A percentile compares a stretch with the other conserved stretches of the same genome.
These are phyloP conservation scores for Mycena maculata DNA, from an alignment of 768 basidiomycete genomes.

Conservation along the genomic window DNA sequence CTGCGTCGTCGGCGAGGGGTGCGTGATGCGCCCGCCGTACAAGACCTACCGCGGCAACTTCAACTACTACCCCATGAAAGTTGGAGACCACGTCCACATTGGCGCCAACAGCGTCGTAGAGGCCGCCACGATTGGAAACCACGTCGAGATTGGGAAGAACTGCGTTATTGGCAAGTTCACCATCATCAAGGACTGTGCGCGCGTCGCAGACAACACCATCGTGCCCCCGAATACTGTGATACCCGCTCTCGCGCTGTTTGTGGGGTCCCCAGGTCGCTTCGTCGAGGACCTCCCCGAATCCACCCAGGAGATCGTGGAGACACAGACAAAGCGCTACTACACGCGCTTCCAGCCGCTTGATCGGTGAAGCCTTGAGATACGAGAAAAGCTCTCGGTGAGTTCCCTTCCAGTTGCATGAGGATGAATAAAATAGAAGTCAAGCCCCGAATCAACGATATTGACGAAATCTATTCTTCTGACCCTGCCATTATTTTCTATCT, in stretches of 20 bases:
- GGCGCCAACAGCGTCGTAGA: slow-evolving; percentile 91
- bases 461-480: slow-evolving; percentile 32
- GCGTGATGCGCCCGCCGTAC: slow-evolving; percentile 90
- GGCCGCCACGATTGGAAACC: slow-evolving; percentile 93
- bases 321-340: slow-evolving; percentile 87
- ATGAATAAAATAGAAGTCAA: slow-evolving; percentile 43
- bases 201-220: slow-evolving; percentile 89
- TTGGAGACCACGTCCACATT: slow-evolving; percentile 95
- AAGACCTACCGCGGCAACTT: slow-evolving; percentile 92
- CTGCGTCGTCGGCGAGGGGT: slow-evolving; percentile 90
- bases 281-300: slow-evolving; percentile 91
- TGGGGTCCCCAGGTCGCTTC: slow-evolving; percentile 90
- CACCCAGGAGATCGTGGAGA: slow-evolving; percentile 91
- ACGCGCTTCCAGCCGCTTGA: slow-evolving; percentile 80
- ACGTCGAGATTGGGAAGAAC: slow-evolving; percentile 95
- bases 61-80: slow-evolving; percentile 98
- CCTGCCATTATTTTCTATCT: not conserved
- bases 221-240: slow-evolving; percentile 94
- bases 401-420: not conserved
- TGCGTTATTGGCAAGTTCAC: slow-evolving; percentile 97
- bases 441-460: slow-evolving; percentile 38
- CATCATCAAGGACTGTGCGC: slow-evolving; percentile 95
- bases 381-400: not conserved
- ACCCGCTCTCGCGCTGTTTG: slow-evolving; percentile 86
- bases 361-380: slow-evolving; percentile 27